A percentile compares a stretch with the other conserved stretches of the same genome.
Conservation (phyloP, 78 protist genomes). For the Guillardia theta region DNA sequence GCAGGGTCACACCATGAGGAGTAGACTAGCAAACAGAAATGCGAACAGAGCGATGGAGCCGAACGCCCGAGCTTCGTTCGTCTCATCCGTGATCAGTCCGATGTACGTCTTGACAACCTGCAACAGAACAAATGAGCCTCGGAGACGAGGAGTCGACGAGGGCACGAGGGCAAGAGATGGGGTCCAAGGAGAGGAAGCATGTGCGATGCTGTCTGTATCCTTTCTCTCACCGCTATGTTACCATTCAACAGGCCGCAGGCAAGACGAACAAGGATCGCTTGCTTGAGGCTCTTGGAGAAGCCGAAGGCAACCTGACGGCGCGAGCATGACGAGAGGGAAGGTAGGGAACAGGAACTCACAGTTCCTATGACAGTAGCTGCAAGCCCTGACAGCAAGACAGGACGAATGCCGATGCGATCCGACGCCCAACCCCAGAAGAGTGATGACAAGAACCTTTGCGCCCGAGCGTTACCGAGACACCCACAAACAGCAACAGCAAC, state of each 20-base stretch:
- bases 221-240: neutral
- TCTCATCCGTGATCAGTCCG: neutral
- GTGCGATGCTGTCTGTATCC: no score
- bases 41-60: neutral
- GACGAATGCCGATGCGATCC: neutral
- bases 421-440: neutral
- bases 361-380: neutral
- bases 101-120: slow-evolving; percentile 16
- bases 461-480: neutral
- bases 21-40: neutral
- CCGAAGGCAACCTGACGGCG: neutral
- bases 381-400: neutral
- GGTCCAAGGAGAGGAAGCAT: neutral
- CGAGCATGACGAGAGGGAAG: neutral
- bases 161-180: neutral
- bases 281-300: neutral
- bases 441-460: neutral
- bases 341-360: neutral
- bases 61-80: slow-evolving; percentile 5
- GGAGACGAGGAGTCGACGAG: neutral
- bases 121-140: neutral
- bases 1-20: neutral
- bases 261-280: neutral
- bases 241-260: neutral
- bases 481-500: neutral